phyloP scores from a whole-genome alignment of 129 eudicot species.

The Centaurea solstitialis region DNA sequence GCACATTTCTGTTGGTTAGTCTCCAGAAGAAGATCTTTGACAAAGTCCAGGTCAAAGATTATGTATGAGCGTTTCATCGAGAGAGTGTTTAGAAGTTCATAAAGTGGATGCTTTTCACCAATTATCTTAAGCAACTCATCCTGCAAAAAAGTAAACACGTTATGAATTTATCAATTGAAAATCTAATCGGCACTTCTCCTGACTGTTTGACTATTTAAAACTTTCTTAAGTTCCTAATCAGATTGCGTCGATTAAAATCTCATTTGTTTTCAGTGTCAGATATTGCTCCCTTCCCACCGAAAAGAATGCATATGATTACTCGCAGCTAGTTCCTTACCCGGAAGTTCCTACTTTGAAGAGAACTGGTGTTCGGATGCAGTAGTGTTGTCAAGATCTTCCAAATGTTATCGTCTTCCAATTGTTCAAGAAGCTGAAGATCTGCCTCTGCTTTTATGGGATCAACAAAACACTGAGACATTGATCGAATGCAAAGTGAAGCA shows the following conservation, averaged over 20 bases:
- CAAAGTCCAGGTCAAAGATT: conserved; percentile 84
- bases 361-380: conserved; percentile 70
- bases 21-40: conserved; percentile 78
- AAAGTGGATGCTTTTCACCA: conserved; percentile 71
- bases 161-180: conserved; percentile 1
- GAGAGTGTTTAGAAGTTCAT: conserved; percentile 73
- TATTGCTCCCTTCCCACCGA: neutral
- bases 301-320: neutral
- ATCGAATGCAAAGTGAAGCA: conserved; percentile 50
- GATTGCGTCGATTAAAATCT: neutral
- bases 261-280: neutral
- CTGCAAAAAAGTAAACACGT: conserved; percentile 36
- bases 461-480: conserved; percentile 72
- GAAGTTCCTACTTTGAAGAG: conserved; percentile 53
- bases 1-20: conserved; percentile 51
- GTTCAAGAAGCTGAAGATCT: conserved; percentile 77
- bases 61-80: conserved; percentile 83
- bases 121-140: conserved; percentile 72
- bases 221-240: neutral
- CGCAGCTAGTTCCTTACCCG: conserved; percentile 48
- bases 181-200: neutral
- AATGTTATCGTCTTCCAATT: conserved; percentile 75
- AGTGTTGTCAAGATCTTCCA: conserved; percentile 71
- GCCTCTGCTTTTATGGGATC: conserved; percentile 85
- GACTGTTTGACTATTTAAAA: neutral